Percentiles rank a stretch among this genome's conserved stretches.
Evolutionary conservation across 768 basidiomycete genomes (phyloP).

Genomic region (Phylloporus rhodoxanthus): DNA sequence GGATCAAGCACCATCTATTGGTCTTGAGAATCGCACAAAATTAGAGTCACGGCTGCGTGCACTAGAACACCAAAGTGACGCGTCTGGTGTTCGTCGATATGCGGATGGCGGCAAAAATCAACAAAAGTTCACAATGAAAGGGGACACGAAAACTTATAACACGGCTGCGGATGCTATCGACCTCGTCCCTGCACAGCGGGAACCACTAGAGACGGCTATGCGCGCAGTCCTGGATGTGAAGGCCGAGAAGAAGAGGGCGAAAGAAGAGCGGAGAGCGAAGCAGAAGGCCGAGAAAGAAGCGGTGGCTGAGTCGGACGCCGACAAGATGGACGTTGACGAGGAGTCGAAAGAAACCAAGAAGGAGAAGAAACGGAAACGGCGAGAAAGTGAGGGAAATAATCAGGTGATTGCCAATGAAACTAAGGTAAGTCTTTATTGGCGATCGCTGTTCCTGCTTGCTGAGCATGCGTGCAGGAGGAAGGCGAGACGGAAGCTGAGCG

Average conservation of each 20-base stretch:
- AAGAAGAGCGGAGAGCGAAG: constrained; percentile 73
- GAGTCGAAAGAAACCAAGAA: constrained; percentile 36
- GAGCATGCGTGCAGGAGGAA: constrained; percentile 26
- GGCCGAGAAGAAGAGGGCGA: constrained; percentile 77
- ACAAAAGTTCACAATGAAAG: constrained; percentile 73
- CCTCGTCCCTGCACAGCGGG: constrained; percentile 80
- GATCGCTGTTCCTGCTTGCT: constrained; percentile 3
- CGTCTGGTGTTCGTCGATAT: constrained; percentile 63
- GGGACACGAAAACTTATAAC: constrained; percentile 81
- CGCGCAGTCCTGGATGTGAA: constrained; percentile 76
- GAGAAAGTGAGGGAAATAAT: constrained; percentile 49
- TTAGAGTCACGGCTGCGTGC: constrained; percentile 90
- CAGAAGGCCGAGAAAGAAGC: constrained; percentile 50
- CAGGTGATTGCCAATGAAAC: constrained; percentile 34
- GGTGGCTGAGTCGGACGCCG: constrained; percentile 35
- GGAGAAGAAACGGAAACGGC: constrained; percentile 44
- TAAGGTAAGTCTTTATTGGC: constrained; percentile 35
- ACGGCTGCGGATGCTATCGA: constrained; percentile 75
- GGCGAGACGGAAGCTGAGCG: constrained; percentile 80
- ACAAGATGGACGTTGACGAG: constrained; percentile 43
- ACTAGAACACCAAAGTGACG: constrained; percentile 78
- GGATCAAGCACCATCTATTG: constrained; percentile 74
- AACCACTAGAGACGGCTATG: constrained; percentile 70
- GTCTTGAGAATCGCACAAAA: constrained; percentile 89
- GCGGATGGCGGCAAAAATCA: constrained; percentile 62